Conservation (phyloP, 768 basidiomycete genomes). For the Psilocybe azurescens region DNA sequence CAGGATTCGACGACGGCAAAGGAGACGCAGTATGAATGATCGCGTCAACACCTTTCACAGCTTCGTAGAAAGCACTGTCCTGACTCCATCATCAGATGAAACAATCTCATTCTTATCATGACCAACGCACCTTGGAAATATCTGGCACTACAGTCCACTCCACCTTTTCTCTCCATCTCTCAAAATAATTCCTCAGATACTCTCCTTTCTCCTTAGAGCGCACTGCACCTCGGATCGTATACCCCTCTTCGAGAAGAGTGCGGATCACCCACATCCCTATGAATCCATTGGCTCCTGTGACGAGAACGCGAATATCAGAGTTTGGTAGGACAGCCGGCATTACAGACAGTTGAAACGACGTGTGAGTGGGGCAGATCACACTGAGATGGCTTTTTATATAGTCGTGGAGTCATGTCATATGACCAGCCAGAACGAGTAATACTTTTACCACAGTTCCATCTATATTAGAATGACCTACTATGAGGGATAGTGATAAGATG, state of each 20-base stretch:
- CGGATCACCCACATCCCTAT: slow-evolving; percentile 8
- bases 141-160: slow-evolving; percentile 9
- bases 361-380: no score
- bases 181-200: neutral
- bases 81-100: slow-evolving; percentile 23
- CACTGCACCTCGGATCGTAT: slow-evolving; percentile 3
- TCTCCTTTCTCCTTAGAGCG: slow-evolving; percentile 8
- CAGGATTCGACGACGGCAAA: slow-evolving; percentile 37
- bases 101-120: neutral
- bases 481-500: no score
- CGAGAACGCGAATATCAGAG: neutral
- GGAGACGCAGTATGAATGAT: slow-evolving; percentile 76
- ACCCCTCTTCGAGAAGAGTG: slow-evolving; percentile 6
- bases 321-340: slow-evolving; percentile 7
- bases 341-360: no score
- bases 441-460: no score
- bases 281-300: slow-evolving; percentile 13
- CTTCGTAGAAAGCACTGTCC: slow-evolving; percentile 79
- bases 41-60: slow-evolving; percentile 75
- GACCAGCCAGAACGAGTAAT: no score
- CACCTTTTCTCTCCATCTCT: neutral
- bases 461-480: no score
- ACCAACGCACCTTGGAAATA: slow-evolving; percentile 4
- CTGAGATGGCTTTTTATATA: no score
- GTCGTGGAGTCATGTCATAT: no score